Evolutionary conservation across 202 grass and related monocot genomes (phyloP).

Genomic region (Eragrostis tef): DNA sequence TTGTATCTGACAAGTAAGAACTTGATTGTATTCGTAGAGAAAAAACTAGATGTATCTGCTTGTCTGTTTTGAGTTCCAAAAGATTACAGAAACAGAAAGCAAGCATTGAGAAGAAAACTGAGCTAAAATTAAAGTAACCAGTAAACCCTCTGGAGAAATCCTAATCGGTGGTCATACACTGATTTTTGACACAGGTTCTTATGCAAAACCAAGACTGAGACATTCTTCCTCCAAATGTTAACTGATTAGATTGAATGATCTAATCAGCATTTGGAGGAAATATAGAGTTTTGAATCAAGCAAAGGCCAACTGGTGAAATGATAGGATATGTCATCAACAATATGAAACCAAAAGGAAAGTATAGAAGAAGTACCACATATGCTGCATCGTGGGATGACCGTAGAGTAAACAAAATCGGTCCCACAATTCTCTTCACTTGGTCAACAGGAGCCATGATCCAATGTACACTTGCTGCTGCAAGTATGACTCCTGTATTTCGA

Average conservation of each 20-base stretch:
- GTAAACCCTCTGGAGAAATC: neutral
- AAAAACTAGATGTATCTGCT: neutral
- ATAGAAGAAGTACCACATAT: constrained; percentile 72
- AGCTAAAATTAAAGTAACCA: neutral
- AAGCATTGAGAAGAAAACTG: neutral
- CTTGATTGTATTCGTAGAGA: neutral
- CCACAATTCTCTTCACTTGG: constrained; percentile 68
- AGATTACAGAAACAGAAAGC: constrained; percentile 23
- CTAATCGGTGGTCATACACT: neutral
- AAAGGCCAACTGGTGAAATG: neutral
- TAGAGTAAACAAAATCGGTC: constrained; percentile 79
- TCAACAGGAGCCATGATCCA: constrained; percentile 80
- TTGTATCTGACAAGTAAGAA: constrained; percentile 16
- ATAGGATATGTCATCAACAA: neutral
- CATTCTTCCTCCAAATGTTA: neutral
- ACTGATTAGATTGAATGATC: neutral
- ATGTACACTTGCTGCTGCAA: constrained; percentile 84
- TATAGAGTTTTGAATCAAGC: constrained; percentile 1
- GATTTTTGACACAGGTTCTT: neutral
- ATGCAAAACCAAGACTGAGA: constrained; percentile 20
- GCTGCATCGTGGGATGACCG: constrained; percentile 73
- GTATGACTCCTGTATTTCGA: constrained; percentile 81
- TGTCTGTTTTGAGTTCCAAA: constrained; percentile 10
- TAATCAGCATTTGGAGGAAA: neutral
- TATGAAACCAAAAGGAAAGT: neutral